Evolutionary conservation across 306 rosid species (phyloP).

Genomic region (Begonia peltatifolia): DNA sequence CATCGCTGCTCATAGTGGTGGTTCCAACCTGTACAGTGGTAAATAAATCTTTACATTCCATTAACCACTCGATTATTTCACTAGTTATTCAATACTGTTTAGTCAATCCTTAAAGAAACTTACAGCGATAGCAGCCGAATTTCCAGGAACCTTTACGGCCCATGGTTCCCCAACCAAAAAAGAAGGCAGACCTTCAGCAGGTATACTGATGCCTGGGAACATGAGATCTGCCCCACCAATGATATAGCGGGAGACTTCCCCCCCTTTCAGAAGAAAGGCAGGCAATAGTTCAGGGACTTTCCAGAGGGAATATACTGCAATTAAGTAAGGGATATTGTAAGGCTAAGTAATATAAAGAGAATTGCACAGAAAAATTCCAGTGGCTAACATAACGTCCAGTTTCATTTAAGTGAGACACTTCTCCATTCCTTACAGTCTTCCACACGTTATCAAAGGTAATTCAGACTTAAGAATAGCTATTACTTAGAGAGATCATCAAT

Average conservation of each 20-base stretch:
- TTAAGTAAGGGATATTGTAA: neutral
- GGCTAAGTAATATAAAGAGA: too few relatives aligned
- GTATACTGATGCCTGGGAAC: conserved; percentile 87
- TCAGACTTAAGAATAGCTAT: too few relatives aligned
- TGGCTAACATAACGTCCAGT: too few relatives aligned
- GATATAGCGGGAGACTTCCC: conserved; percentile 72
- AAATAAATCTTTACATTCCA: conserved; percentile 3
- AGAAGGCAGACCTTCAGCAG: conserved; percentile 69
- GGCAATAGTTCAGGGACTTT: conserved; percentile 74
- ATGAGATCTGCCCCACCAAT: conserved; percentile 94
- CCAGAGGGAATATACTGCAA: conserved; percentile 87
- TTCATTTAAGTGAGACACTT: too few relatives aligned
- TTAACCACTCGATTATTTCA: neutral
- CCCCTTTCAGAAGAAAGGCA: conserved; percentile 66
- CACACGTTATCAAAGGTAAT: too few relatives aligned
- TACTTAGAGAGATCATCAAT: too few relatives aligned
- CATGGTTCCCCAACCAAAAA: conserved; percentile 60
- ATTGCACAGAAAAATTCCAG: too few relatives aligned
- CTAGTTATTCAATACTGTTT: neutral
- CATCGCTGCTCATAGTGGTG: conserved; percentile 74
- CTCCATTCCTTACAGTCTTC: too few relatives aligned
- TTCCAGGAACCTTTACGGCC: conserved; percentile 93
- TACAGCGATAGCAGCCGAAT: conserved; percentile 91
- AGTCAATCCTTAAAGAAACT: conserved; percentile 4
- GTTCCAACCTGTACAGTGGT: conserved; percentile 56